Evolutionary conservation across 371 early-diverging fungal species (phyloP).

Genomic region (Fennellomyces sp.): DNA sequence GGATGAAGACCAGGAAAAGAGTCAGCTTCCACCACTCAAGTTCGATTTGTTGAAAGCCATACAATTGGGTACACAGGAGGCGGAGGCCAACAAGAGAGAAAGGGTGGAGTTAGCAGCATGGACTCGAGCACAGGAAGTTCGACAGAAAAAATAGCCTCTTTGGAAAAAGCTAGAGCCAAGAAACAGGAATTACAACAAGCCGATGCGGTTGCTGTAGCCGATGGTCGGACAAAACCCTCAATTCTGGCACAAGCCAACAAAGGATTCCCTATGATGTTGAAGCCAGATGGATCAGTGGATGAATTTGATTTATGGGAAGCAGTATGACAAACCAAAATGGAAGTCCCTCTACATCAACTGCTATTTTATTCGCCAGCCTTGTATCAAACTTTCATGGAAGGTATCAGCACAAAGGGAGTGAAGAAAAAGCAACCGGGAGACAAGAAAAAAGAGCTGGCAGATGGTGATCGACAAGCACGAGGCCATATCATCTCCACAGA

Average conservation of each 20-base stretch:
- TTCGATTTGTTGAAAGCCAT: no score
- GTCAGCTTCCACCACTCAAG: no score
- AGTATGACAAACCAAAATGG: neutral
- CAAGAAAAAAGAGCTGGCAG: no score
- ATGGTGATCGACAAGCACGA: no score
- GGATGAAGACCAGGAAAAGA: no score
- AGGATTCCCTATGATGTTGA: neutral
- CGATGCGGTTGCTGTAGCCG: neutral
- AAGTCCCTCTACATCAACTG: neutral
- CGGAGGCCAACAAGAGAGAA: no score
- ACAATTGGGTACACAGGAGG: no score
- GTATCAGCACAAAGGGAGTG: neutral
- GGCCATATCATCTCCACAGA: no score
- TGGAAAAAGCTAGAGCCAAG: no score
- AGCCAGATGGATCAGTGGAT: neutral
- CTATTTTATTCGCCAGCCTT: neutral
- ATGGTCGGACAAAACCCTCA: neutral
- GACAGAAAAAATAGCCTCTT: no score
- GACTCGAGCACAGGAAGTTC: no score
- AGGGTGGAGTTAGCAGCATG: no score
- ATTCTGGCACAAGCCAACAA: neutral
- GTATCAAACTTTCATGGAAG: neutral
- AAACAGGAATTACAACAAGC: neutral
- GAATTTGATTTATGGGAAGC: neutral
- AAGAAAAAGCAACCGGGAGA: neutral